phyloP scores from a whole-genome alignment of 148 eudicot species.

The Vaccinium corymbosum region DNA sequence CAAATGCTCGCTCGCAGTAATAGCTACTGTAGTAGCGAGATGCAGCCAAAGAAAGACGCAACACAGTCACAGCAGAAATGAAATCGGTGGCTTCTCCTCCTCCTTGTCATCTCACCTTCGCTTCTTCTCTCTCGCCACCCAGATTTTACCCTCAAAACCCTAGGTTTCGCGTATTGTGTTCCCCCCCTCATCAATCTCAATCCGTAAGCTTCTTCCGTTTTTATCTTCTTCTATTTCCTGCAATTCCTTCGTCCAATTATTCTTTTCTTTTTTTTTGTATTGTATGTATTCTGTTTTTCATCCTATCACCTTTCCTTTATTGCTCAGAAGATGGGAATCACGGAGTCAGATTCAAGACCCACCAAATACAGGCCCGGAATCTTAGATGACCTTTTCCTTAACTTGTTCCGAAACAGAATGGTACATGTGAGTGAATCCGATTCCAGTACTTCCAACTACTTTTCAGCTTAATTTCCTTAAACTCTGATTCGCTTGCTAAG shows the following conservation, averaged over 20 bases:
- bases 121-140: not conserved
- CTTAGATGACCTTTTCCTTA: slow-evolving; percentile 38
- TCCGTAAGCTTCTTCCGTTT: not conserved
- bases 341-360: slow-evolving; percentile 22
- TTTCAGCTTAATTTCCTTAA: not conserved
- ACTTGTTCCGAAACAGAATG: slow-evolving; percentile 46
- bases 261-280: not conserved
- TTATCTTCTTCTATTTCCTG: not conserved
- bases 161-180: not conserved
- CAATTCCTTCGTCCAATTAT: not conserved
- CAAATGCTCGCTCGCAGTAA: too few species aligned
- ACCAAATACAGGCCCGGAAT: slow-evolving; percentile 37
- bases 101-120: not conserved
- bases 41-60: too few species aligned
- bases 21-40: too few species aligned
- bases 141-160: not conserved
- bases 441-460: not conserved
- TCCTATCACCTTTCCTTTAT: not conserved
- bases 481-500: not conserved
- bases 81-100: not conserved
- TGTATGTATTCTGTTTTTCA: not conserved
- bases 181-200: slow-evolving; percentile 7
- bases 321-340: slow-evolving; percentile 17
- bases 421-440: slow-evolving; percentile 28
- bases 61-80: not conserved